Base-by-base conservation (phyloP, 2,329 filamentous ascomycete species). In the Gaeumannomyces sp. region DNA sequence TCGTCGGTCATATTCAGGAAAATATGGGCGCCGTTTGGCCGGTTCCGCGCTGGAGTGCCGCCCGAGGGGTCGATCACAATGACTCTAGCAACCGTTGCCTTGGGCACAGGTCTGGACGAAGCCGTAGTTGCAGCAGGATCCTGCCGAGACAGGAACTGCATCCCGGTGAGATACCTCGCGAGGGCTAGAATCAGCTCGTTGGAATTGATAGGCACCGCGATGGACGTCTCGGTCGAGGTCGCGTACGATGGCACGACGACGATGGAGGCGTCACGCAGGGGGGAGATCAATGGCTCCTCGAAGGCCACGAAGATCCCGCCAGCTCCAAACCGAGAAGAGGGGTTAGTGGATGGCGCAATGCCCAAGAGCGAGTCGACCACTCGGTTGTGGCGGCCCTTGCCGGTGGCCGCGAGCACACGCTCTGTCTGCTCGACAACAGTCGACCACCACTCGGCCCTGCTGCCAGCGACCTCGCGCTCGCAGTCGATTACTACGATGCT, bases 1-100 rank as follows among this genome's bases (percentile, higher is more conserved):
- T 99, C 94, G 72, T 98, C 93, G 72, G 96, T 90, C 65, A 99
- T 83, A 71, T 99, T 99, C 73, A 99, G 85, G 73, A 97, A 98
- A 10, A 95, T 85, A 73, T 95, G 90, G 2, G 90, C 84, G 62
- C 83, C 85, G 75, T 89, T 78, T 59, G 83, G 78, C 69, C 84
- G 75, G 73, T 85, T 77, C 72, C 82, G 77, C 66, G 91, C 81
- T 0, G 95, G 95, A 60, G 93, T 92, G 0, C 93, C 94, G 3
- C 95, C 95, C 0, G 93, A 78, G 0, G 91, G 88, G 74, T 99
- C 95, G 8, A 99, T 82, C 33, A 99, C 80, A 67, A 99, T 96
- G 58, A 99, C 82, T 50, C 94, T 85, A 73, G 98, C 94, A 7
- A 99, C 78, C 0, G 85, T 84, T 0, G 89, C 84, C 35, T 83